These are phyloP conservation scores for Didymosphaeria variabile DNA, from an alignment of 2,329 filamentous ascomycete species.

Conservation along the genomic window DNA sequence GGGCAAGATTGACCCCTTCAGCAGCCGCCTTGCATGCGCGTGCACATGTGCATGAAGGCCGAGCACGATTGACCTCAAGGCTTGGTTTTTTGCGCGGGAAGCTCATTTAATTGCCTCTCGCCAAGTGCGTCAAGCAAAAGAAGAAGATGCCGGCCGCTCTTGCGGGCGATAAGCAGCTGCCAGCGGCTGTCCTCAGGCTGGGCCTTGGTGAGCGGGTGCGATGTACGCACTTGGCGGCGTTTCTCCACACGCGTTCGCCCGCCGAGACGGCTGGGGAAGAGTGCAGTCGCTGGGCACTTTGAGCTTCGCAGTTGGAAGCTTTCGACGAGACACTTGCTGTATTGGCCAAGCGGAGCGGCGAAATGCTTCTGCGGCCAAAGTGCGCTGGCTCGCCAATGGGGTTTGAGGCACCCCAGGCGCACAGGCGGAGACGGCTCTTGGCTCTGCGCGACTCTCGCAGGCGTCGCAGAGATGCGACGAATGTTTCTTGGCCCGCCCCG, in stretches of 20 bases:
- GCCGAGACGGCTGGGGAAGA: slow-evolving; percentile 23
- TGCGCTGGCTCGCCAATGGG: slow-evolving; percentile 20
- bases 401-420: slow-evolving; percentile 33
- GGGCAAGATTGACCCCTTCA: not conserved
- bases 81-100: not conserved
- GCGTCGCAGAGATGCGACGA: slow-evolving; percentile 45
- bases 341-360: slow-evolving; percentile 31
- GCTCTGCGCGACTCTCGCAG: slow-evolving; percentile 24
- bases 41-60: slow-evolving; percentile 22
- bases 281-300: slow-evolving; percentile 30
- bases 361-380: slow-evolving; percentile 33
- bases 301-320: slow-evolving; percentile 44
- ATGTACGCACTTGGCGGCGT: slow-evolving; percentile 27
- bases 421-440: slow-evolving; percentile 27
- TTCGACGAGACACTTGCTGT: slow-evolving; percentile 40
- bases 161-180: slow-evolving; percentile 26
- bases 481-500: slow-evolving; percentile 30
- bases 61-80: slow-evolving; percentile 5
- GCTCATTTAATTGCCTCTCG: slow-evolving; percentile 18
- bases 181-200: slow-evolving; percentile 24
- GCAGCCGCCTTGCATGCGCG: slow-evolving; percentile 6
- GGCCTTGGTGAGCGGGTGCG: slow-evolving; percentile 21
- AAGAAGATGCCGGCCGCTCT: slow-evolving; percentile 18
- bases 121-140: slow-evolving; percentile 23
- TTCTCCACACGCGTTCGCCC: slow-evolving; percentile 37